A percentile compares a stretch with the other conserved stretches of the same genome.
phyloP scores from a whole-genome alignment of 148 eudicot species.

The Cornus controversa region DNA sequence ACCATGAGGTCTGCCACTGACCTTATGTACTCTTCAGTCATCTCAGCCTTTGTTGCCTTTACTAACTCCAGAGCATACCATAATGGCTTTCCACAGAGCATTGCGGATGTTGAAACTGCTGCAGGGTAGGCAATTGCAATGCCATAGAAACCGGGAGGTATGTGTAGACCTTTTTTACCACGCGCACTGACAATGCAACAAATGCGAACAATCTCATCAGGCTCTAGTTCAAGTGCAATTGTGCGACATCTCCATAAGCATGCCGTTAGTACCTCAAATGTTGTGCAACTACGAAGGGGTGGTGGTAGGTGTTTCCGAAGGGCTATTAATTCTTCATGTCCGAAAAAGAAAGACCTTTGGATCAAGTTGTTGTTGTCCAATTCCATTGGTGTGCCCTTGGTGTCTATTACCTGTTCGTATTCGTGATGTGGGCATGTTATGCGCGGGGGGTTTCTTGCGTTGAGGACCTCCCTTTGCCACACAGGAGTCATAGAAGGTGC shows the following conservation, averaged over 20 bases:
- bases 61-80: constrained; percentile 39
- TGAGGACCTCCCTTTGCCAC: constrained; percentile 22
- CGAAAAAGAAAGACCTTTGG: constrained; percentile 20
- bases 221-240: constrained; percentile 35
- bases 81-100: constrained; percentile 25
- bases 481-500: constrained; percentile 14
- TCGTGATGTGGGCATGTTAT: constrained; percentile 14
- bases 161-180: constrained; percentile 17
- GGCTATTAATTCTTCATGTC: constrained; percentile 9
- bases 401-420: constrained; percentile 19
- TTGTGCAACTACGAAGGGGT: constrained; percentile 2
- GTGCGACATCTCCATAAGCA: constrained; percentile 52
- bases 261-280: constrained; percentile 42
- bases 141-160: background rate
- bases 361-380: background rate
- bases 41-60: constrained; percentile 28
- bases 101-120: constrained; percentile 28
- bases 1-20: constrained; percentile 39
- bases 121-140: constrained; percentile 17
- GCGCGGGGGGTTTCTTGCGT: constrained; percentile 16
- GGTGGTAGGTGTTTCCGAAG: background rate
- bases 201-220: constrained; percentile 32
- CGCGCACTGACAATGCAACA: constrained; percentile 26
- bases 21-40: constrained; percentile 41
- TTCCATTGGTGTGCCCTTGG: background rate